These are phyloP conservation scores for Nyssa sinensis DNA, from an alignment of 148 eudicot species.

Conservation along the genomic window DNA sequence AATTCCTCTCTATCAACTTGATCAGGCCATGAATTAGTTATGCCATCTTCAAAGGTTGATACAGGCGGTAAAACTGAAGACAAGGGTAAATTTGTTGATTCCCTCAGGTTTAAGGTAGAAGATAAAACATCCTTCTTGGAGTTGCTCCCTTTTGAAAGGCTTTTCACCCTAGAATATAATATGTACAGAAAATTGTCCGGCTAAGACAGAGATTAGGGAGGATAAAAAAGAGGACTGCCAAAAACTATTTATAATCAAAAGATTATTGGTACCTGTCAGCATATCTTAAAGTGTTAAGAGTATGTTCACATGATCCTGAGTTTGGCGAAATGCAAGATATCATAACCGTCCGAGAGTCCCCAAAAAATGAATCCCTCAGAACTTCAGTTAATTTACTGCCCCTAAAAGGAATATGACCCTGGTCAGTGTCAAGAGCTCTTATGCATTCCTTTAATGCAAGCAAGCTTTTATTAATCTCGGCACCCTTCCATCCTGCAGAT, in stretches of 20 bases:
- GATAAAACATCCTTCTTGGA: constrained; percentile 63
- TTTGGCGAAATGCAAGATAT: constrained; percentile 98
- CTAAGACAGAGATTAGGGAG: not conserved
- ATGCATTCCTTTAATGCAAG: constrained; percentile 98
- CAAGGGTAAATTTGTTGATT: constrained; percentile 63
- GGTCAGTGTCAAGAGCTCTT: constrained; percentile 98
- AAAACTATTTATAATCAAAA: not conserved
- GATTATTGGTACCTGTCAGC: constrained; percentile 75
- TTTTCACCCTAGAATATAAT: constrained; percentile 65
- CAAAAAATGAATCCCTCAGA: constrained; percentile 95
- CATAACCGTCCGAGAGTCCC: constrained; percentile 96
- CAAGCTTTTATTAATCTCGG: constrained; percentile 98
- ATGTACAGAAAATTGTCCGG: not conserved
- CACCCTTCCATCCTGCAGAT: constrained; percentile 87
- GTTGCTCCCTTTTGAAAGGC: constrained; percentile 86
- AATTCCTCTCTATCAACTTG: constrained; percentile 60
- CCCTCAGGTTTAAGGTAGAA: constrained; percentile 60
- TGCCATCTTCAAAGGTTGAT: constrained; percentile 57
- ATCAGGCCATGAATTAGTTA: constrained; percentile 60
- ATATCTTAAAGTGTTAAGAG: constrained; percentile 93
- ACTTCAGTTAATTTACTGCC: constrained; percentile 99
- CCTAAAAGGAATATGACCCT: constrained; percentile 92
- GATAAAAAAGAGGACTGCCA: not conserved
- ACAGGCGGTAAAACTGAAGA: constrained; percentile 50
- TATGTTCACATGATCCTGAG: constrained; percentile 94